These are phyloP conservation scores for Mucor saturninus DNA, from an alignment of 371 early-diverging fungal species.

Conservation along the genomic window DNA sequence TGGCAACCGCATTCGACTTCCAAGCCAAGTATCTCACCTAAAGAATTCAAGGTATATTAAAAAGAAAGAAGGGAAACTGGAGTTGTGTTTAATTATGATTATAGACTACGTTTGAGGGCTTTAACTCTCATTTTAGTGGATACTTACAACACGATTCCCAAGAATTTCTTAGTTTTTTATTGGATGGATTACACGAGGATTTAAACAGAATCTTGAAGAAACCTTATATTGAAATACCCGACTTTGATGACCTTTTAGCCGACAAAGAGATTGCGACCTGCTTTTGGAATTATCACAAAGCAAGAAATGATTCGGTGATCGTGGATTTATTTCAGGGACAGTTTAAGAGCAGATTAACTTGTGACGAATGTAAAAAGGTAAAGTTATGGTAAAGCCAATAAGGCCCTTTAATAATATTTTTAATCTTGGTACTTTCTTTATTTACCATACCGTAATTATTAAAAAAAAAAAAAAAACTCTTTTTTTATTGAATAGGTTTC, in stretches of 20 bases:
- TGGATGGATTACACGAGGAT: conserved; percentile 84
- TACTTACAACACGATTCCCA: conserved; percentile 82
- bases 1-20: conserved; percentile 65
- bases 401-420: too few relatives aligned
- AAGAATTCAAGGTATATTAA: conserved; percentile 61
- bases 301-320: conserved; percentile 84
- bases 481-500: conserved; percentile 31
- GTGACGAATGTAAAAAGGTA: conserved; percentile 76
- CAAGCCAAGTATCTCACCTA: conserved; percentile 41
- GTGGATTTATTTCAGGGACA: conserved; percentile 92
- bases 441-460: too few relatives aligned
- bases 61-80: too few relatives aligned
- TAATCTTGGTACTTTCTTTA: too few relatives aligned
- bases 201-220: conserved; percentile 64
- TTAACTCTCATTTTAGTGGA: conserved; percentile 66
- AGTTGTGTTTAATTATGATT: neutral
- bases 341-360: conserved; percentile 78
- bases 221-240: conserved; percentile 69
- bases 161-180: conserved; percentile 72
- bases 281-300: conserved; percentile 80
- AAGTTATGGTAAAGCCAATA: conserved; percentile 8
- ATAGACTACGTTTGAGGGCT: conserved; percentile 63
- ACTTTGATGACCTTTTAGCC: conserved; percentile 45
- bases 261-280: conserved; percentile 46
- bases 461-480: too few relatives aligned